Percentiles rank a stretch among this genome's conserved stretches.
Conservation (phyloP, 225 moss, liverwort and hornwort genomes). For the Antitrichia curtipendula region DNA sequence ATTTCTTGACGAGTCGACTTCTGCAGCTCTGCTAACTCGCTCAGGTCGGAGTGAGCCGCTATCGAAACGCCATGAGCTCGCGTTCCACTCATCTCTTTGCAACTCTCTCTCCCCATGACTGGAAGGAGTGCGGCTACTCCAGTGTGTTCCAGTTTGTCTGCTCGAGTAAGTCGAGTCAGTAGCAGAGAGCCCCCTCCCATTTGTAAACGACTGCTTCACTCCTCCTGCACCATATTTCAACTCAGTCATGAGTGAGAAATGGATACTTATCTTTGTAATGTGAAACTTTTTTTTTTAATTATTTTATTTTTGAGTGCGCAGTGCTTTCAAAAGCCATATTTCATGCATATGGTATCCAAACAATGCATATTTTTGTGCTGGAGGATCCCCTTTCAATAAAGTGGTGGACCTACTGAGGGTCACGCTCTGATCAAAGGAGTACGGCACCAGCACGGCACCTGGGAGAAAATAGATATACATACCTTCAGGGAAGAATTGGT, state of each 20-base stretch:
- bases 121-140: neutral
- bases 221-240: neutral
- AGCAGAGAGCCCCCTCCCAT: conserved; percentile 9
- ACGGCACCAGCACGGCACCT: neutral
- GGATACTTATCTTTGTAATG: no score
- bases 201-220: neutral
- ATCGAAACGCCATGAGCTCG: conserved; percentile 67
- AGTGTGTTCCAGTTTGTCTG: neutral
- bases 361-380: neutral
- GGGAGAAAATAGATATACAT: neutral
- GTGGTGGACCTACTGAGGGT: neutral
- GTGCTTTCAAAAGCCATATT: neutral
- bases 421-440: neutral
- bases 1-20: conserved; percentile 6
- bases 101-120: neutral
- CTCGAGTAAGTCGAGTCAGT: conserved; percentile 18
- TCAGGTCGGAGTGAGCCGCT: conserved; percentile 45
- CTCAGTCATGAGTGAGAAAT: neutral
- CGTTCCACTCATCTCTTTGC: conserved; percentile 53
- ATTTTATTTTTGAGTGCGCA: no score
- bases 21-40: conserved; percentile 25
- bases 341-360: neutral
- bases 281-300: no score
- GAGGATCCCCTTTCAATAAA: neutral
- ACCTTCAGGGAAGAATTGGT: conserved; percentile 85